These are phyloP conservation scores for Aquilaria malaccensis DNA, from an alignment of 345 rosid species.

Conservation along the genomic window DNA sequence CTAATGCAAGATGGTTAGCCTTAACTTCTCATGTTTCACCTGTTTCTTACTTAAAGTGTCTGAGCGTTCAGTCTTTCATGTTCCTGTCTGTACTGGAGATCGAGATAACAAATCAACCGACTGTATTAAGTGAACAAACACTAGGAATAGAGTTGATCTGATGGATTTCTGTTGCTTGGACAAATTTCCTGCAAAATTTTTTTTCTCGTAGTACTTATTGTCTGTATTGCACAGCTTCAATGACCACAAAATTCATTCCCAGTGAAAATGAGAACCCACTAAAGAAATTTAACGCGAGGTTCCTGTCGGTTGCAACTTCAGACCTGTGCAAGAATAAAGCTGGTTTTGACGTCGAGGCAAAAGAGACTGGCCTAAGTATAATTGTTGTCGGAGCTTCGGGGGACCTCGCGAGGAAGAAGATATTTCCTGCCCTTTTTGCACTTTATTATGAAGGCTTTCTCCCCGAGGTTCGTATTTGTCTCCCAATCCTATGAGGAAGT, in stretches of 20 bases:
- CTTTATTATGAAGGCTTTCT: conserved; percentile 94
- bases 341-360: conserved; percentile 32
- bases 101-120: no score
- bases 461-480: conserved; percentile 49
- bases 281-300: conserved; percentile 38
- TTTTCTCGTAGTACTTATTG: neutral
- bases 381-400: conserved; percentile 98
- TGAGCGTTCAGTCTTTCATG: no score
- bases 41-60: no score
- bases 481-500: no score
- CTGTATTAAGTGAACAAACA: no score
- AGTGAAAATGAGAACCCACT: conserved; percentile 33
- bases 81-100: no score
- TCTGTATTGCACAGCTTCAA: conserved; percentile 34
- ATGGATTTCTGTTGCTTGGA: neutral
- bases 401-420: conserved; percentile 99
- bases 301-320: conserved; percentile 30
- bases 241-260: conserved; percentile 35
- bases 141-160: no score
- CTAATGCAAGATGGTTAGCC: conserved; percentile 46
- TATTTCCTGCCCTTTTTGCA: conserved; percentile 97
- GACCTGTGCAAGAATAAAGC: conserved; percentile 32
- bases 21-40: neutral
- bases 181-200: neutral
- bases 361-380: conserved; percentile 64